A percentile compares a stretch with the other conserved stretches of the same genome.
phyloP scores from a whole-genome alignment of 2,329 filamentous ascomycete genomes.

The Emmonsiellopsis sp. region DNA sequence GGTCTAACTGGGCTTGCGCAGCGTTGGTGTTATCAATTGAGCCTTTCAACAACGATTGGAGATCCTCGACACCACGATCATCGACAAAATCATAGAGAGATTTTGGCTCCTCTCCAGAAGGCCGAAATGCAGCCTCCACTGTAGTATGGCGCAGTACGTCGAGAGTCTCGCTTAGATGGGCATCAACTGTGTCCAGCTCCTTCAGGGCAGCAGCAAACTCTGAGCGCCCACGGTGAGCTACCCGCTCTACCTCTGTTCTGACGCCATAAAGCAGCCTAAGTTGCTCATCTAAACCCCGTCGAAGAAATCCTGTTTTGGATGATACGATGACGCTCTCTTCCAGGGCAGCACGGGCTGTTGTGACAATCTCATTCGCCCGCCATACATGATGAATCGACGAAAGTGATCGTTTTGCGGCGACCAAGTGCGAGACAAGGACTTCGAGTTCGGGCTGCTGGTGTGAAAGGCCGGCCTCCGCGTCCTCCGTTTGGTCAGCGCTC shows the following conservation, averaged over 20 bases:
- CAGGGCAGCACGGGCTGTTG: conserved; percentile 61
- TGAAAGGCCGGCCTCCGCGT: neutral
- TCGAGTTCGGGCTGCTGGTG: conserved; percentile 45
- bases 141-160: conserved; percentile 46
- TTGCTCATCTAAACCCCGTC: conserved; percentile 47
- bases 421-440: conserved; percentile 70
- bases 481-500: neutral
- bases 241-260: conserved; percentile 33
- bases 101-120: conserved; percentile 39
- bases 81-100: conserved; percentile 60
- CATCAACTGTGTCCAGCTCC: conserved; percentile 50
- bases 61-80: conserved; percentile 49
- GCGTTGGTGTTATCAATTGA: conserved; percentile 53
- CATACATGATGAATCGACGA: conserved; percentile 74
- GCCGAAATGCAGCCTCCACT: conserved; percentile 48
- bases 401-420: conserved; percentile 78
- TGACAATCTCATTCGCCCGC: conserved; percentile 79
- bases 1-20: conserved; percentile 48
- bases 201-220: conserved; percentile 42
- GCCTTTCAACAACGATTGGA: conserved; percentile 46
- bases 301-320: conserved; percentile 60
- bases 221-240: conserved; percentile 31
- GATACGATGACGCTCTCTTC: conserved; percentile 69
- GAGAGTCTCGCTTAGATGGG: conserved; percentile 47
- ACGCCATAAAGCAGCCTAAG: conserved; percentile 35